Conservation (phyloP, 495 filamentous ascomycete species). For the Tuber brumale region DNA sequence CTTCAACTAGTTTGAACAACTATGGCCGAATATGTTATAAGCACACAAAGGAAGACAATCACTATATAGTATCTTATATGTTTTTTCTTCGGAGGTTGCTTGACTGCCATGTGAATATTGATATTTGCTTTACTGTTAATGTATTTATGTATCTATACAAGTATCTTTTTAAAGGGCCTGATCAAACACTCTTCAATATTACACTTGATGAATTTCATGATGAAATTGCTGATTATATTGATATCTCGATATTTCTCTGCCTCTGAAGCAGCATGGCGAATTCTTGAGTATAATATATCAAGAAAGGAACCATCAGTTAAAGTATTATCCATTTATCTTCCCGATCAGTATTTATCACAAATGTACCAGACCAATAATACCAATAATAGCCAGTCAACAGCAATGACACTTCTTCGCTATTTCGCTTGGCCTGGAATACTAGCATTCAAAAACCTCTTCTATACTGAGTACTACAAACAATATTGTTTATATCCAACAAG, state of each 20-base stretch:
- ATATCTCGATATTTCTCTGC: constrained; percentile 19
- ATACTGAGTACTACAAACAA: constrained; percentile 18
- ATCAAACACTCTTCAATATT: constrained; percentile 13
- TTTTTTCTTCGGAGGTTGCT: constrained; percentile 13
- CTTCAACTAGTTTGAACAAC: constrained; percentile 10
- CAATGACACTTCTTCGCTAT: constrained; percentile 11
- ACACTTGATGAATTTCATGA: neutral
- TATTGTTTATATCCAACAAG: neutral
- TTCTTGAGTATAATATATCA: constrained; percentile 19
- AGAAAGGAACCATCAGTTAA: constrained; percentile 7
- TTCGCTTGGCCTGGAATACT: constrained; percentile 4
- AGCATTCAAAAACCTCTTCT: constrained; percentile 2
- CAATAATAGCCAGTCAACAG: constrained; percentile 4
- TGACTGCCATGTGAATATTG: constrained; percentile 31
- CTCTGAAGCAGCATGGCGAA: constrained; percentile 21
- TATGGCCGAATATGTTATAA: constrained; percentile 9
- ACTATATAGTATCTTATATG: constrained; percentile 19
- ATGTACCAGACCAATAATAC: constrained; percentile 9
- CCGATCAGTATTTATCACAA: constrained; percentile 8
- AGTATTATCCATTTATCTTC: constrained; percentile 17
- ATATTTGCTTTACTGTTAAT: constrained; percentile 25
- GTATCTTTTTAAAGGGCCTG: constrained; percentile 28
- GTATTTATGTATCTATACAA: constrained; percentile 32
- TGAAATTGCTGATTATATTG: constrained; percentile 25
- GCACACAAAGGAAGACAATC: constrained; percentile 13